phyloP scores from a whole-genome alignment of 108 stramenopile genomes.

The Cyclotella distinguenda region DNA sequence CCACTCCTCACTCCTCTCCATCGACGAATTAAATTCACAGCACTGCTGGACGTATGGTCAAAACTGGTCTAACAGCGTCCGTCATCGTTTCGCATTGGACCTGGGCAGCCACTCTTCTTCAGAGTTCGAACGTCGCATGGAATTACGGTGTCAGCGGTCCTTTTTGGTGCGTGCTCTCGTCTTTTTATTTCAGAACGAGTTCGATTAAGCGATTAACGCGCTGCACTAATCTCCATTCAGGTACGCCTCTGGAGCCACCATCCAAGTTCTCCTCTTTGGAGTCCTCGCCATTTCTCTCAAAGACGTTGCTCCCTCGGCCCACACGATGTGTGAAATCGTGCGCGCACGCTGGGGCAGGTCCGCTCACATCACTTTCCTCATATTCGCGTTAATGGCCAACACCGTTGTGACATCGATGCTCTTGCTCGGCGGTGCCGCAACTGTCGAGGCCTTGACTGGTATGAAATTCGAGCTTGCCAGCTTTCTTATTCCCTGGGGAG shows the following conservation, averaged over 20 bases:
- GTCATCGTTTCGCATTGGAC: constrained; percentile 94
- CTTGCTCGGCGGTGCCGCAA: constrained; percentile 92
- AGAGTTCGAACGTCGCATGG: constrained; percentile 94
- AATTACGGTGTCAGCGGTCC: constrained; percentile 90
- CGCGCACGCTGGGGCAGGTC: constrained; percentile 88
- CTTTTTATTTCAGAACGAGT: neutral
- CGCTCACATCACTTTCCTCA: constrained; percentile 90
- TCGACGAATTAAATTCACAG: constrained; percentile 30
- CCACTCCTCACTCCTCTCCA: neutral
- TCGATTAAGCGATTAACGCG: neutral
- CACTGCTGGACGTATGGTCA: constrained; percentile 92
- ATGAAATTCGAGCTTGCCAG: constrained; percentile 78
- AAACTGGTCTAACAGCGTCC: constrained; percentile 89
- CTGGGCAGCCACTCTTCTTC: constrained; percentile 94
- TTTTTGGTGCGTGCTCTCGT: constrained; percentile 68
- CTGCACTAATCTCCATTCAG: constrained; percentile 12
- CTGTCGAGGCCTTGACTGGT: constrained; percentile 88
- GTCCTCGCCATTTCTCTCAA: constrained; percentile 91
- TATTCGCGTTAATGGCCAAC: constrained; percentile 82
- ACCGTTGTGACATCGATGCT: constrained; percentile 93
- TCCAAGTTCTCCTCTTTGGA: constrained; percentile 92
- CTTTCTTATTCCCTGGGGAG: constrained; percentile 91
- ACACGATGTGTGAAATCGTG: constrained; percentile 93
- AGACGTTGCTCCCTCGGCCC: constrained; percentile 86
- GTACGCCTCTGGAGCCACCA: constrained; percentile 90